Base-by-base conservation (phyloP, 164 flowering plant species). In the Vitis rupestris region DNA sequence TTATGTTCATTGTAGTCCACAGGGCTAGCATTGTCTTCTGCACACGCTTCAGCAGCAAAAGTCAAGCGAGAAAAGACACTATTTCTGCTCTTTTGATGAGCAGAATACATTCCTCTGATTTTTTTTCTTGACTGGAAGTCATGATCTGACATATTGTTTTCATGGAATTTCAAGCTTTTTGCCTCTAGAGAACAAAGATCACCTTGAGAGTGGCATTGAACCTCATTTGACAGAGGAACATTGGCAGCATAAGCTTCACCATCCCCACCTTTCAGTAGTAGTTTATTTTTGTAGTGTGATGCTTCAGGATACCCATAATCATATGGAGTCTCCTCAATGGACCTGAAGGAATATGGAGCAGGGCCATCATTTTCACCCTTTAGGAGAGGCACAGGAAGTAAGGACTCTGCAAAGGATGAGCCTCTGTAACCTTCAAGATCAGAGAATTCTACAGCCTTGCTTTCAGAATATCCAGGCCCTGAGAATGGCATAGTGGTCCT, bases 31-130 rank as follows among this genome's bases (percentile, higher is more conserved):
- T 23, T 74, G 63, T 53, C 56, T 12, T 16, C 14, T 54, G 57
- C n/a, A 54, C 57, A 8, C 10, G 0, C 3, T 6, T 37, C 4
- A 6, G 6, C 44, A 37, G 7, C 44, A 37, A 37, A 23, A 37
- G 44, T 37, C 23, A 59, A 10, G 61, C 61, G 27, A 15, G 61
- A 69, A 72, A 85, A 85, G 2, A 83, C 89, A 74, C 87, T 85
- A 44, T 66, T 15, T 72, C 82, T 81, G 59, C 60, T 67, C 12
- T 64, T 59, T 58, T 17, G 27, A 51, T 12, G 10, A 48, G 66
- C 76, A 51, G 64, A 71, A 29, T 59, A 9, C 4, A 65, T 63
- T 11, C 68, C 27, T 10, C 51, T 16, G 6, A 52, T 49, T 59
- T 17, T 63, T 8, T 44, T 52, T 30, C 29, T 44, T 27, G 52